A percentile compares a stretch with the other conserved stretches of the same genome.
Conservation (phyloP, 495 filamentous ascomycete species). For the Trichoderma asperelloides region DNA sequence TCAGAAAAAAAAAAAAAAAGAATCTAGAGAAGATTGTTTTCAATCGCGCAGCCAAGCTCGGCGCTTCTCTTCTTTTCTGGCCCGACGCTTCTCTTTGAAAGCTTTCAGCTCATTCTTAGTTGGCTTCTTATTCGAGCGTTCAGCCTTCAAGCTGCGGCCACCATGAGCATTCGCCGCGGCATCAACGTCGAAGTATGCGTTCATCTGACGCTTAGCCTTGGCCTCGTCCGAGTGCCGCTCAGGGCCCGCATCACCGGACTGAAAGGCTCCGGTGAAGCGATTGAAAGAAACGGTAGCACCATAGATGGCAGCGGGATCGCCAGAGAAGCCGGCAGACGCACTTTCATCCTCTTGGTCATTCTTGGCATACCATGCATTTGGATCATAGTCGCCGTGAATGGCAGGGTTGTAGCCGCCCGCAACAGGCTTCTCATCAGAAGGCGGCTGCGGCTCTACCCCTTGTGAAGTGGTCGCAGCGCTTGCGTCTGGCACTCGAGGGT, state of each 20-base stretch:
- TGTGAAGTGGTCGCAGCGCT: slow-evolving; percentile 14
- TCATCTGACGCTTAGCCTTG: slow-evolving; percentile 82
- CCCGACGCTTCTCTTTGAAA: slow-evolving; percentile 59
- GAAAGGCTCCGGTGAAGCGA: slow-evolving; percentile 84
- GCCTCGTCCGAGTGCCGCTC: slow-evolving; percentile 75
- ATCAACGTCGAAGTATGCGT: slow-evolving; percentile 95
- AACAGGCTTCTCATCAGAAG: slow-evolving; percentile 4
- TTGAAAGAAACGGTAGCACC: slow-evolving; percentile 71
- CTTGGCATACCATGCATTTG: slow-evolving; percentile 79
- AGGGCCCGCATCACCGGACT: slow-evolving; percentile 51
- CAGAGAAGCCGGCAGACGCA: slow-evolving; percentile 37
- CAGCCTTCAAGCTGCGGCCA: slow-evolving; percentile 83
- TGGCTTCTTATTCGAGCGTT: slow-evolving; percentile 80
- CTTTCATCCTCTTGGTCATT: slow-evolving; percentile 21
- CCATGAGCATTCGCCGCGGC: slow-evolving; percentile 90
- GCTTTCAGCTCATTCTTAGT: slow-evolving; percentile 72
- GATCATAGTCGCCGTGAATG: slow-evolving; percentile 93
- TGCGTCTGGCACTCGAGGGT: slow-evolving; percentile 63
- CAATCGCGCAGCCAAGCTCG: slow-evolving; percentile 85
- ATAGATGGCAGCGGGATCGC: slow-evolving; percentile 62
- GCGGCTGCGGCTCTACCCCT: not conserved
- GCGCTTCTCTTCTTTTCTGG: slow-evolving; percentile 89
- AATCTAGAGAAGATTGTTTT: not conserved
- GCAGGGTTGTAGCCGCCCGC: slow-evolving; percentile 85
- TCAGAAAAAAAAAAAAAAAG: not conserved